Conservation (phyloP, 2,329 filamentous ascomycete genomes). For the Hyphodiscus sp. region DNA sequence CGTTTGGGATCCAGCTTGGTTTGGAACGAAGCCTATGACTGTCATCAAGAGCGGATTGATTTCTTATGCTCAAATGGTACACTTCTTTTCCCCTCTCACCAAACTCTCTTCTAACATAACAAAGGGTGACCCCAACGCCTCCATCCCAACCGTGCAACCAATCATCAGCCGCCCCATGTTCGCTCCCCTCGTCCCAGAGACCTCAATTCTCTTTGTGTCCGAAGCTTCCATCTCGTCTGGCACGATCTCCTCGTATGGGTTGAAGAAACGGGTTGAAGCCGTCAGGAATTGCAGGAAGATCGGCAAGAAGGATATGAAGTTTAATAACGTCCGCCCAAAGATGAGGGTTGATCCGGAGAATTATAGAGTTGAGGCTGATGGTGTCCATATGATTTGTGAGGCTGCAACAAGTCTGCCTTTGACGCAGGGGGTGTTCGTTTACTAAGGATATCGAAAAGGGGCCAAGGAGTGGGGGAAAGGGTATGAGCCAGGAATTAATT, state of each 20-base stretch:
- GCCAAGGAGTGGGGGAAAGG: neutral
- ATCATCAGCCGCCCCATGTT: constrained; percentile 83
- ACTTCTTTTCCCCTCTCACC: constrained; percentile 16
- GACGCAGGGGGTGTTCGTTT: constrained; percentile 72
- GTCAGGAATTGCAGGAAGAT: constrained; percentile 71
- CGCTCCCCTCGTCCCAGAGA: constrained; percentile 62
- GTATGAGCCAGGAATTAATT: neutral
- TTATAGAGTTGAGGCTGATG: constrained; percentile 84
- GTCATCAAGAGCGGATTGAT: constrained; percentile 89
- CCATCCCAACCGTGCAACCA: constrained; percentile 83
- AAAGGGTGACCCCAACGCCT: constrained; percentile 72
- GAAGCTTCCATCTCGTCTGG: constrained; percentile 62
- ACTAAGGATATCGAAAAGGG: constrained; percentile 37
- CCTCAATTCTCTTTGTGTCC: constrained; percentile 79
- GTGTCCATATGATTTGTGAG: constrained; percentile 64
- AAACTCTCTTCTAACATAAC: neutral
- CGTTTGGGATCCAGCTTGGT: constrained; percentile 77
- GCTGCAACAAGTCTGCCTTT: constrained; percentile 66
- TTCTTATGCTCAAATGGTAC: constrained; percentile 74
- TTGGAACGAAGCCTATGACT: constrained; percentile 76
- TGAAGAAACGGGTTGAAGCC: constrained; percentile 74
- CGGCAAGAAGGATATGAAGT: constrained; percentile 84
- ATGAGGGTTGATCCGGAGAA: constrained; percentile 91
- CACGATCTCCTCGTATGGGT: constrained; percentile 60
- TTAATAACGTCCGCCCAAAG: constrained; percentile 73